These are phyloP conservation scores for Pseudogymnoascus sp. DNA, from an alignment of 2,329 filamentous ascomycete genomes.

Conservation along the genomic window DNA sequence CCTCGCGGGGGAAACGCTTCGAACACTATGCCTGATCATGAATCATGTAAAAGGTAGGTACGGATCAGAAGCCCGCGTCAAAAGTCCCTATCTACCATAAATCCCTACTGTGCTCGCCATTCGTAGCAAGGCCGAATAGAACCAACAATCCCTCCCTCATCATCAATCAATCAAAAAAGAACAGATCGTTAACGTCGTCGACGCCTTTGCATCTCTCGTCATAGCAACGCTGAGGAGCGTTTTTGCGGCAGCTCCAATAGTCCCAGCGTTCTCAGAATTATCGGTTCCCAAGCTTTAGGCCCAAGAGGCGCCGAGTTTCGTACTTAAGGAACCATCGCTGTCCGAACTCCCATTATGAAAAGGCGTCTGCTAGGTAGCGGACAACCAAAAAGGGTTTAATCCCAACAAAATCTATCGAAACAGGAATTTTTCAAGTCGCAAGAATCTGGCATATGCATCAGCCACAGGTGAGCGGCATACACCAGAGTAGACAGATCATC, in stretches of 20 bases:
- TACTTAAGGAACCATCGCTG: slow-evolving; percentile 1
- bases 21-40: slow-evolving; percentile 7
- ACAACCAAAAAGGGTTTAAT: slow-evolving; percentile 1
- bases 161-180: slow-evolving; percentile 9
- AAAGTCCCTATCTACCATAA: slow-evolving; percentile 5
- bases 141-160: neutral
- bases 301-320: neutral
- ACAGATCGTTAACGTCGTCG: slow-evolving; percentile 7
- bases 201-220: slow-evolving; percentile 8
- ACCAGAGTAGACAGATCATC: slow-evolving; percentile 20
- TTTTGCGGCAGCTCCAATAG: slow-evolving; percentile 2
- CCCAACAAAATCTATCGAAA: slow-evolving; percentile 8
- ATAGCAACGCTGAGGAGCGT: neutral
- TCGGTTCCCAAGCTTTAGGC: slow-evolving; percentile 2
- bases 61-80: slow-evolving; percentile 4
- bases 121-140: neutral
- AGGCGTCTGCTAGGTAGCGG: neutral
- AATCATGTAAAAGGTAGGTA: slow-evolving; percentile 9
- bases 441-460: slow-evolving; percentile 1
- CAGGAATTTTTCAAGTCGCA: slow-evolving; percentile 8
- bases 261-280: slow-evolving; percentile 6
- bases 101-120: slow-evolving; percentile 2
- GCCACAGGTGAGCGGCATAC: slow-evolving; percentile 1
- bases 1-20: neutral
- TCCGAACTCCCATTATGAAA: slow-evolving; percentile 2